A percentile compares a stretch with the other conserved stretches of the same genome.
These are phyloP conservation scores for Plasmodium cynomolgi DNA, from an alignment of 169 alveolate genomes.

Conservation along the genomic window DNA sequence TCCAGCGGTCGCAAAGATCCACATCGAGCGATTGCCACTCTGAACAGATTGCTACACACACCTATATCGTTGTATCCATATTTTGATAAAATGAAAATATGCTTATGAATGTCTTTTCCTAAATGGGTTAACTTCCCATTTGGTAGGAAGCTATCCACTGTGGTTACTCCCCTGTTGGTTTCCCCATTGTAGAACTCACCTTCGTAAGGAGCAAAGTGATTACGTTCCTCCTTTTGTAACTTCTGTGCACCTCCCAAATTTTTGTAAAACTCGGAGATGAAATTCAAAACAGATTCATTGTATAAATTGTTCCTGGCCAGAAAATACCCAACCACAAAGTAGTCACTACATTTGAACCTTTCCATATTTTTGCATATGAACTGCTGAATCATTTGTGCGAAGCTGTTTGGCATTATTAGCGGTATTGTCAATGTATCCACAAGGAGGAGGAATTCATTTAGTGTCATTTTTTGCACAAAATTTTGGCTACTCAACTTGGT, in stretches of 20 bases:
- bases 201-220: background rate
- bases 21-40: conserved; percentile 9
- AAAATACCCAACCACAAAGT: conserved; percentile 39
- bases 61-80: conserved; percentile 36
- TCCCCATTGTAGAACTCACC: background rate
- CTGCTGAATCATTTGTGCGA: background rate
- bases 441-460: conserved; percentile 41
- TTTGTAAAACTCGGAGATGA: conserved; percentile 30
- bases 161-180: background rate
- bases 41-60: conserved; percentile 21
- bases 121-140: background rate
- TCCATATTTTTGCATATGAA: conserved; percentile 11
- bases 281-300: conserved; percentile 12
- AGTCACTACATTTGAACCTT: conserved; percentile 2
- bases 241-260: background rate
- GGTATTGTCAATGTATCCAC: conserved; percentile 56
- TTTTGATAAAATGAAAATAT: conserved; percentile 39
- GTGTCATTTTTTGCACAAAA: background rate
- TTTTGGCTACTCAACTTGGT: background rate
- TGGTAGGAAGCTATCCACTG: background rate
- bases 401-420: conserved; percentile 24
- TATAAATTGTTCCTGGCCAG: conserved; percentile 60
- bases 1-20: conserved; percentile 23
- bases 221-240: background rate
- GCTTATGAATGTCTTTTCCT: conserved; percentile 26